Base-by-base conservation (phyloP, 2,329 filamentous ascomycete genomes). In the Xylaria hypoxylon region DNA sequence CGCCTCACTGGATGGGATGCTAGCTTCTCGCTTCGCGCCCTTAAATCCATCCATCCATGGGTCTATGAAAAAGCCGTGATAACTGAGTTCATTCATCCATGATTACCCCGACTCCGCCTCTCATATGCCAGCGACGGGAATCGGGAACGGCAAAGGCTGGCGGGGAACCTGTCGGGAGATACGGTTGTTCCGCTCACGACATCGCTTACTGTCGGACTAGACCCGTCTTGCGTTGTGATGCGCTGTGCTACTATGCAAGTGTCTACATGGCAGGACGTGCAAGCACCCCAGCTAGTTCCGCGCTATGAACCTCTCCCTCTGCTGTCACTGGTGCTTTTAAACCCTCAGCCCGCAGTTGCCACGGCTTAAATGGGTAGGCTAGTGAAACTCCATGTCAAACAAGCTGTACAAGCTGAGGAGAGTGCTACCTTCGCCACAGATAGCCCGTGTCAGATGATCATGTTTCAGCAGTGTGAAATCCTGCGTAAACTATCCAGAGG, bases 361-460 rank as follows among this genome's bases (percentile, higher is more conserved):
- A 33, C 31, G 44, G 17, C 60, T 59, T 47, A 31, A 38, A 28
- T 31, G n/a, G 33, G 24, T 31, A 10, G 31, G 26, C n/a, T 60
- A 26, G 28, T 60, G 13, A 56, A 24, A 51, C 44, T 24, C 57
- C 50, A 59, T 44, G 26, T 52, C 26, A 5, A 33, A 17, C 22
- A 47, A 44, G 33, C 4, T n/a, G 35, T 51, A 53, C 56, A 45
- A n/a, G 42, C 35, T 57, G 52, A 40, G 4, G 13, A 15, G 22
- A 10, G 64, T 57, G 19, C 42, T 55, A 57, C 50, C 40, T 52
- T 19, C 56, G 48, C 50, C 60, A 58, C 64, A 67, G 31, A 51
- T 17, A 28, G n/a, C 11, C 35, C 17, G 35, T 19, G 60, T 64
- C 60, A 67, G 64, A 64, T 67, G 64, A 67, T 57, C 26, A 38